Evolutionary conservation across 2,329 filamentous ascomycete species (phyloP), one percentile per base, ranked within the genome.

Genomic region (Fusarium humuli): DNA sequence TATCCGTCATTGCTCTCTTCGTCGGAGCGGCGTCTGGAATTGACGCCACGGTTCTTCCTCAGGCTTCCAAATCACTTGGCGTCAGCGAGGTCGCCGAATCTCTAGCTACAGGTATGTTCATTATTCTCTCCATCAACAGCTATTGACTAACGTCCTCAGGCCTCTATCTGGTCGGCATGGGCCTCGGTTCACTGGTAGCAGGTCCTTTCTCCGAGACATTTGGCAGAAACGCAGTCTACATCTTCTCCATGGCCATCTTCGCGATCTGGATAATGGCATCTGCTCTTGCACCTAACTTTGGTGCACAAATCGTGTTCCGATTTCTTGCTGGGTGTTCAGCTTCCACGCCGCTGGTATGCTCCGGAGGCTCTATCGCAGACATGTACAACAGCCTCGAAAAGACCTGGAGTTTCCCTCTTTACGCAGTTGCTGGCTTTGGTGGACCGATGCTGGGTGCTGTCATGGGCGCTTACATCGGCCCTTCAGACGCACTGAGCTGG

Each of bases 391-490:
- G 72, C 12, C 45, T 79, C 1, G 79, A 80, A 29, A 80, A 80
- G 67, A 80, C 77, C 1, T 80, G 76, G 76, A 70, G 67, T 1
- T 80, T 80, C 12, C 78, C 79, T 2, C 34, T 91, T 0, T 92
- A 85, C 65, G 72, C 85, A 75, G 65, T 84, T 76, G 55, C 79
- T 55, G 56, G 81, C 71, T 65, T 83, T 76, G 75, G 74, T 61
- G 72, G 89, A 80, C 76, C 80, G 0, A 80, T 80, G 73, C 48
- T 81, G 0, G 81, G 81, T 2, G 78, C 80, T 5, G 74, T 82
- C 0, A 79, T 86, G 61, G 89, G 89, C 6, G 89, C 88, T 7
- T 92, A 91, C 63, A 90, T 92, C 56, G 89, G 90, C 50, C 83
- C 89, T 55, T 87, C 85, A 57, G 83, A 82, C 5, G n/a, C 47